Evolutionary conservation across 2,329 filamentous ascomycete genomes (phyloP).

Genomic region (Metarhizium brunneum): DNA sequence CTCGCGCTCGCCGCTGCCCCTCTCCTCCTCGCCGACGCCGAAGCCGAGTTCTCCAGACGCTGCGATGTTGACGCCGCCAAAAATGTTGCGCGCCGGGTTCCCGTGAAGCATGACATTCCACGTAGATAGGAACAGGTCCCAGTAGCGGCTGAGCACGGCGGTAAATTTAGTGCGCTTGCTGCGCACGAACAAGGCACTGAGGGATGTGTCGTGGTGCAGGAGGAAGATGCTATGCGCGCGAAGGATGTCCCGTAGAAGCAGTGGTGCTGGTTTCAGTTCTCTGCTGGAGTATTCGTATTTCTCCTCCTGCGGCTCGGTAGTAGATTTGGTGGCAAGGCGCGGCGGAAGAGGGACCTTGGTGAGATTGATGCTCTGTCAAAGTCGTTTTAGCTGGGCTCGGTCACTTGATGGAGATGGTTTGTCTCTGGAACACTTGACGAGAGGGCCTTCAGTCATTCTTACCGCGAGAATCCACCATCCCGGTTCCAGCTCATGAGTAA

Average conservation of each 20-base stretch:
- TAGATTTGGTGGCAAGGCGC: slow-evolving; percentile 32
- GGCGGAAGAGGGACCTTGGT: slow-evolving; percentile 60
- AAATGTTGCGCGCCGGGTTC: slow-evolving; percentile 72
- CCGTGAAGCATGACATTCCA: slow-evolving; percentile 91
- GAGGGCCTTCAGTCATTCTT: slow-evolving; percentile 25
- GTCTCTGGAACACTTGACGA: neutral
- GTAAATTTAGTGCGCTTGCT: slow-evolving; percentile 61
- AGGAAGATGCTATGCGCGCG: slow-evolving; percentile 79
- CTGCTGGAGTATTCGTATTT: slow-evolving; percentile 75
- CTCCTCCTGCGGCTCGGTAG: slow-evolving; percentile 27
- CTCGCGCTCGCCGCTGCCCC: slow-evolving; percentile 86
- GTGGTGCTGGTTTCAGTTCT: slow-evolving; percentile 73
- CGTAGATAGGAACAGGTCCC: slow-evolving; percentile 58
- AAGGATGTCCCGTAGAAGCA: slow-evolving; percentile 72
- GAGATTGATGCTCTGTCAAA: slow-evolving; percentile 52
- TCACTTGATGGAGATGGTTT: neutral
- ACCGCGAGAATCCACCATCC: slow-evolving; percentile 96
- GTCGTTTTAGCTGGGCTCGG: neutral
- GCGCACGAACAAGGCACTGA: slow-evolving; percentile 60
- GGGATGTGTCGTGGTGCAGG: slow-evolving; percentile 72
- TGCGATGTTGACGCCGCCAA: slow-evolving; percentile 77
- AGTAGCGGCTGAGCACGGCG: slow-evolving; percentile 66
- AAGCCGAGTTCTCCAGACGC: slow-evolving; percentile 86
- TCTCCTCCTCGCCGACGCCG: slow-evolving; percentile 90
- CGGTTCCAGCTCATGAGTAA: slow-evolving; percentile 77